Percentiles rank a stretch among this genome's conserved stretches.
Evolutionary conservation across 169 alveolate species (phyloP).

Genomic region (Miamiensis avidus): DNA sequence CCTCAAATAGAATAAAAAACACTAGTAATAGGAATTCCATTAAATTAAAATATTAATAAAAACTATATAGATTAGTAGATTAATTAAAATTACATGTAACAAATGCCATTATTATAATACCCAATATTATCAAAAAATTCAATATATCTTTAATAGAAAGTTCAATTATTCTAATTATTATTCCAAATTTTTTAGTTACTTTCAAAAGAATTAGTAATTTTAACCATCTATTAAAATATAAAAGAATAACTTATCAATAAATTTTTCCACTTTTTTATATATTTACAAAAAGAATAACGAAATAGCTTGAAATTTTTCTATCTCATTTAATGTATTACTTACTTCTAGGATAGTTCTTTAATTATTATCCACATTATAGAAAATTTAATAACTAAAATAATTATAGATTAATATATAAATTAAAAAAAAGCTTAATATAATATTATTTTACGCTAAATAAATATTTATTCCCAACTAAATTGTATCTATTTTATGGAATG

Average conservation of each 20-base stretch:
- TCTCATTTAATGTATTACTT: too few species aligned
- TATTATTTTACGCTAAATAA: not conserved
- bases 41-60: too few species aligned
- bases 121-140: too few species aligned
- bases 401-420: not conserved
- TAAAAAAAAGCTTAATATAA: too few species aligned
- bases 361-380: not conserved
- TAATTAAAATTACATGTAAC: not conserved
- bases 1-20: not conserved
- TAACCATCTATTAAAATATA: not conserved
- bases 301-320: not conserved
- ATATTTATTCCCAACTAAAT: not conserved
- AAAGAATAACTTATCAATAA: too few species aligned
- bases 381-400: too few species aligned
- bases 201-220: too few species aligned
- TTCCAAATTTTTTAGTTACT: not conserved
- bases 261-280: too few species aligned
- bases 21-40: too few species aligned
- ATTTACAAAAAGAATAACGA: not conserved
- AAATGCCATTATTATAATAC: not conserved
- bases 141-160: not conserved
- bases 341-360: not conserved
- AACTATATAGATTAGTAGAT: not conserved
- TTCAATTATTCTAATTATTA: not conserved
- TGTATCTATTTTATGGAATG: not conserved